Percentiles rank a stretch among this genome's conserved stretches.
Conservation (phyloP, 2,329 filamentous ascomycete genomes). For the Fusarium setosum region DNA sequence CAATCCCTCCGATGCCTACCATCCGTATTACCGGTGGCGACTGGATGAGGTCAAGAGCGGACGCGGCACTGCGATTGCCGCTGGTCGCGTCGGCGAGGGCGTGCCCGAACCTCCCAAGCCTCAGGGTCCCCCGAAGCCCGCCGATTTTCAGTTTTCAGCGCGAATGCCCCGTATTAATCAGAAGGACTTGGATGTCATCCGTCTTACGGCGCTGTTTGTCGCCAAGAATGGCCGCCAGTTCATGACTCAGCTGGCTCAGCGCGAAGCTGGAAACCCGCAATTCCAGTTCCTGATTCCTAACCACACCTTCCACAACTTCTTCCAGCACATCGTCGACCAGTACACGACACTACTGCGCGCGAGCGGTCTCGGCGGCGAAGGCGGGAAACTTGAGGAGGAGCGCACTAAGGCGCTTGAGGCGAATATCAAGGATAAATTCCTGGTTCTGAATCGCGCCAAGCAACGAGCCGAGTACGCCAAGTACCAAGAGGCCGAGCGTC, state of each 20-base stretch:
- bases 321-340: conserved; percentile 91
- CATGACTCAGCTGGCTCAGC: conserved; percentile 89
- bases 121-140: conserved; percentile 84
- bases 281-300: conserved; percentile 97
- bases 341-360: conserved; percentile 83
- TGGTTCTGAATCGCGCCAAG: conserved; percentile 82
- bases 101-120: conserved; percentile 70
- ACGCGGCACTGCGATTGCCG: conserved; percentile 81
- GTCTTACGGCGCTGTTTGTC: conserved; percentile 88
- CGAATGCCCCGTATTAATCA: conserved; percentile 98
- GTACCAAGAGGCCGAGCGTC: conserved; percentile 85
- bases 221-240: conserved; percentile 93
- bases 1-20: conserved; percentile 82
- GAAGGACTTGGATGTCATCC: conserved; percentile 82
- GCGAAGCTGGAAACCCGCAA: conserved; percentile 90
- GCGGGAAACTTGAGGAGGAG: conserved; percentile 76
- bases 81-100: conserved; percentile 77
- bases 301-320: conserved; percentile 96
- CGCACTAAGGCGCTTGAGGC: conserved; percentile 78
- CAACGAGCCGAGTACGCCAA: conserved; percentile 89
- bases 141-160: conserved; percentile 92
- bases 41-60: conserved; percentile 87
- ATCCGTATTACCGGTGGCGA: conserved; percentile 91
- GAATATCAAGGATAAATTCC: conserved; percentile 83
- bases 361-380: conserved; percentile 73